These are phyloP conservation scores for Cladophialophora exuberans DNA, from an alignment of 2,329 filamentous ascomycete species.

Conservation along the genomic window DNA sequence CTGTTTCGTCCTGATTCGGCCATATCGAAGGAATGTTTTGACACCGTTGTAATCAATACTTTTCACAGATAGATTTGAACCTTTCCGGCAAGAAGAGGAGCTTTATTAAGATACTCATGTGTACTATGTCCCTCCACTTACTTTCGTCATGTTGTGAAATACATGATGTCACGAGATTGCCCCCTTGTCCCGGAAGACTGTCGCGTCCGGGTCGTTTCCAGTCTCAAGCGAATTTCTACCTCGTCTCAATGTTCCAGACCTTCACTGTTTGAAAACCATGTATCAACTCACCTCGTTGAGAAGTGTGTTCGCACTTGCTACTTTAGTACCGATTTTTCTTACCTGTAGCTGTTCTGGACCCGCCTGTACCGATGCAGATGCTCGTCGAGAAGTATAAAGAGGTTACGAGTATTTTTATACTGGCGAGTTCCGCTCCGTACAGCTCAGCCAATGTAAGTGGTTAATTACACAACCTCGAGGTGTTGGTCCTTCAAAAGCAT, in stretches of 20 bases:
- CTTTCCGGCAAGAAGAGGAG: too few relatives aligned
- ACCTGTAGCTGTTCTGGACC: too few relatives aligned
- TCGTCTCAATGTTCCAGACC: too few relatives aligned
- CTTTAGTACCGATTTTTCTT: too few relatives aligned
- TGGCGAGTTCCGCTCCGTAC: neutral
- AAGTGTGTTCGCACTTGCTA: too few relatives aligned
- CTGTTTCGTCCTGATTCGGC: conserved; percentile 34
- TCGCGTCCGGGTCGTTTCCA: neutral
- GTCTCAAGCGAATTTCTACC: too few relatives aligned
- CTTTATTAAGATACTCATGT: neutral
- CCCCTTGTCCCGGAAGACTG: neutral
- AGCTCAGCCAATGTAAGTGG: neutral
- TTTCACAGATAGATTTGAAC: neutral
- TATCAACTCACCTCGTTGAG: too few relatives aligned
- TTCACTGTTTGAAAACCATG: neutral
- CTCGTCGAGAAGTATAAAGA: too few relatives aligned
- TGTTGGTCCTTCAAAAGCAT: neutral
- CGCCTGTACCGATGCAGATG: too few relatives aligned
- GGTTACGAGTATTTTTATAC: too few relatives aligned
- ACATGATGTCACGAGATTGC: conserved; percentile 23
- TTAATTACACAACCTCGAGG: neutral
- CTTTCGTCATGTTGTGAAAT: conserved; percentile 20
- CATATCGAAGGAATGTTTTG: neutral
- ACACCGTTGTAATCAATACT: neutral
- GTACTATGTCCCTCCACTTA: neutral